Evolutionary conservation across 1,284 basidiomycete species (phyloP), one percentile per base, ranked within the genome.

Genomic region (Cystobasidium slooffiae): DNA sequence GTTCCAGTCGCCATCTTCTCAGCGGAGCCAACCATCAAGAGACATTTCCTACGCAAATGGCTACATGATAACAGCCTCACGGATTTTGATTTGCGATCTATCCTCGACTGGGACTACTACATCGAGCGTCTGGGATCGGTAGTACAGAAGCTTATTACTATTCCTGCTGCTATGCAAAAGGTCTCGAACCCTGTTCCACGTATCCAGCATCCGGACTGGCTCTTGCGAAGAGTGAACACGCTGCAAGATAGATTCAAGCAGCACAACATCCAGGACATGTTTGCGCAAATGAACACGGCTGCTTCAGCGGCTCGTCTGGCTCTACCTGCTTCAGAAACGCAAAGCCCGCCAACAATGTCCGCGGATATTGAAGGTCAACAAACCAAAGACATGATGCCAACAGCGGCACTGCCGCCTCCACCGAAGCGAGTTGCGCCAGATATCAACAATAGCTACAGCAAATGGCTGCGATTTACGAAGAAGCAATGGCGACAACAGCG

Each of bases 1-100:
- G 89, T 99, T 46, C 97, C 97, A 1, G 89, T 99, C n/a, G 97
- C 97, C 22, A 98, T 99, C 79, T 99, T 99, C 83, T 94, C 94
- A 18, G 93, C 97, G 0, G 96, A 98, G 81, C 91, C 93, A 76
- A 88, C 87, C 75, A 87, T 98, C 78, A 97, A 97, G 84, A 87
- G 91, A 47, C 89, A 88, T 55, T 99, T 94, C 83, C 87, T 99
- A 65, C 91, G 94, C 68, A 95, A 92, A 83, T 99, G 97, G 94
- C 86, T 99, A 75, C 97, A 95, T 83, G 95, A 99, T 83, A 93
- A 90, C 81, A 88, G 90, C 78, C 85, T 99, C 44, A 86, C 88
- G 56, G 90, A 90, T 79, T 98, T 99, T 80, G 95, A 99, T 74
- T 85, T 99, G 66, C 90, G 97, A 16, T 90, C 91, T 10, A 97